Evolutionary conservation across 2,329 filamentous ascomycete genomes (phyloP), one percentile per base, ranked within the genome.

Genomic region (Aureobasidium sp.): DNA sequence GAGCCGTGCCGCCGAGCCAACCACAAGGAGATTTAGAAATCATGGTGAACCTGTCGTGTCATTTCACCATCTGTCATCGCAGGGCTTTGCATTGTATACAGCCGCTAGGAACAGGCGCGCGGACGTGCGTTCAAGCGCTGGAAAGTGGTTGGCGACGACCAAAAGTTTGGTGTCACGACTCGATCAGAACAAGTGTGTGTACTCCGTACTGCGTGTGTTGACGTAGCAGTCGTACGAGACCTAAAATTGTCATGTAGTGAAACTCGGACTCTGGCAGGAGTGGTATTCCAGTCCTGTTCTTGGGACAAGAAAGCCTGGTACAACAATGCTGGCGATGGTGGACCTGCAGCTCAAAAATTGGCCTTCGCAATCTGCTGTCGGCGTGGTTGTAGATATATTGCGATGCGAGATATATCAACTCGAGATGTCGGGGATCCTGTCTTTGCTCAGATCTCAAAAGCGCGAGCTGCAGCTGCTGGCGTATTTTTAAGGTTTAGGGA

Each of bases 221-320:
- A 48, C 32, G 44, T 37, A 48, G 44, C 44, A 37, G 44, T 48
- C 30, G 44, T 48, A 48, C 44, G 44, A 48, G n/a, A 17, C 19
- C n/a, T 25, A 10, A n/a, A 48, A 48, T 48, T 48, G 44, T 48
- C 44, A 48, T 48, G 44, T 37, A n/a, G 44, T 48, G 44, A 35
- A 48, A 48, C 44, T 48, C 22, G 30, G 32, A 21, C 4, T 27
- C 37, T 48, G 42, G n/a, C 42, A 47, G 42, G 19, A 47, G 42
- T n/a, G 11, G n/a, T 12, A 6, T 16, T 10, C 10, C n/a, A 14
- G 6, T 2, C 10, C 11, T 35, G 25, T 37, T 30, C 44, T 27
- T 37, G 30, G 21, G 16, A n/a, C 11, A 12, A 30, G n/a, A 17
- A 37, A 17, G 30, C 21, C 30, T 30, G 37, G 44, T 47, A 8